These are phyloP conservation scores for Pythium aristosporum DNA, from an alignment of 352 stramenopile genomes.

Conservation along the genomic window DNA sequence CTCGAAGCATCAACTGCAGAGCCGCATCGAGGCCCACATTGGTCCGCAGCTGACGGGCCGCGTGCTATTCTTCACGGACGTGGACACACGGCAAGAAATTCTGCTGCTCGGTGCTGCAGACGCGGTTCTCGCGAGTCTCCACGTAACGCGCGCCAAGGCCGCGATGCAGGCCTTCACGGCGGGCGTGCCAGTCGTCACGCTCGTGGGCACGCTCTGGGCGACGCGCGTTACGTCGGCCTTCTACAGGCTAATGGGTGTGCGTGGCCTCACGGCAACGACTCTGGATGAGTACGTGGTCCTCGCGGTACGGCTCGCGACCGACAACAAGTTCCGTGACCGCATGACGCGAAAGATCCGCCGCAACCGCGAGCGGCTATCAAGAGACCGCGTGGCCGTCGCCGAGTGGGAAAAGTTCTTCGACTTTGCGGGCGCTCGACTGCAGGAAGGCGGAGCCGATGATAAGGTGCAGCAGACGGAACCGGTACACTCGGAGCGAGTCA, in stretches of 20 bases:
- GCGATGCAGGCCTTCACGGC: constrained; percentile 60
- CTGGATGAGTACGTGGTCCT: constrained; percentile 53
- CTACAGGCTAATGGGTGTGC: constrained; percentile 65
- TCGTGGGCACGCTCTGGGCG: constrained; percentile 57
- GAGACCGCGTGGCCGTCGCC: constrained; percentile 41
- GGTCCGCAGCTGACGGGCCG: constrained; percentile 28
- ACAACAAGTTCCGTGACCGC: constrained; percentile 41
- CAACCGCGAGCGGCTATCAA: constrained; percentile 40
- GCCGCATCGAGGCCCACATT: constrained; percentile 39
- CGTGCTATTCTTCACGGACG: constrained; percentile 61
- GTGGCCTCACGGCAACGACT: constrained; percentile 44
- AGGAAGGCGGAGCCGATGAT: background rate
- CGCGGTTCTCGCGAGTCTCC: constrained; percentile 55
- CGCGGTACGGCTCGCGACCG: constrained; percentile 47
- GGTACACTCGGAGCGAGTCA: background rate
- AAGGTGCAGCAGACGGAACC: background rate
- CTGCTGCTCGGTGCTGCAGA: constrained; percentile 54
- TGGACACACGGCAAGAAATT: constrained; percentile 53
- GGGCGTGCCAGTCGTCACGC: constrained; percentile 63
- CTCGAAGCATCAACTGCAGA: constrained; percentile 50
- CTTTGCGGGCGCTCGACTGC: constrained; percentile 7
- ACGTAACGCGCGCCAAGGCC: constrained; percentile 46
- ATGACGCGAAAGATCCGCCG: constrained; percentile 49
- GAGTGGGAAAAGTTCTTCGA: constrained; percentile 79
- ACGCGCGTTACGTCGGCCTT: constrained; percentile 62